A percentile compares a stretch with the other conserved stretches of the same genome.
Evolutionary conservation across 139 green algal genomes (phyloP).

Genomic region (Chlamydomonas sp.): DNA sequence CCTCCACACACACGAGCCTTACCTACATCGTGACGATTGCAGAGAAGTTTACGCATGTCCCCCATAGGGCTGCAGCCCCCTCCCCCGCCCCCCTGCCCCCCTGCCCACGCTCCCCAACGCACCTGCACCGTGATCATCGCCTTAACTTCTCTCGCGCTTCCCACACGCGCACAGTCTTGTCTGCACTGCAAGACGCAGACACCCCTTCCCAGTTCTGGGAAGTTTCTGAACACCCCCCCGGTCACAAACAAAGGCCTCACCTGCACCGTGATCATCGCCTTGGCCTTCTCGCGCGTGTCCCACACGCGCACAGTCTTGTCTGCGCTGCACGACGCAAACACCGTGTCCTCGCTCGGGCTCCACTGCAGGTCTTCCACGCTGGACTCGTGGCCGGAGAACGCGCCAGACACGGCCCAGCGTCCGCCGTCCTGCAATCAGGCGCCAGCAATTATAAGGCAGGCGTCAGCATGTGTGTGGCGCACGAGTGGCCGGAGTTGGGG

Average conservation of each 20-base stretch:
- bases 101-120: too few relatives aligned
- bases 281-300: conserved; percentile 67
- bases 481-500: too few relatives aligned
- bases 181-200: conserved; percentile 76
- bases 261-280: conserved; percentile 35
- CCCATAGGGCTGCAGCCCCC: too few relatives aligned
- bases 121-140: conserved; percentile 37
- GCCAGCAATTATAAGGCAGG: conserved; percentile 17
- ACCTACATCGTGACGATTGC: too few relatives aligned
- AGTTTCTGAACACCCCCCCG: too few relatives aligned
- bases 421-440: conserved; percentile 34
- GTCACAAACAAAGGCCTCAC: too few relatives aligned
- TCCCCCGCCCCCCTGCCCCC: too few relatives aligned
- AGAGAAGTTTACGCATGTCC: too few relatives aligned
- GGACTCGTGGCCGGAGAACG: conserved; percentile 43
- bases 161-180: conserved; percentile 78
- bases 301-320: conserved; percentile 79
- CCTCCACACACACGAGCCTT: too few relatives aligned
- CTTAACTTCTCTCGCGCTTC: conserved; percentile 63
- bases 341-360: conserved; percentile 80
- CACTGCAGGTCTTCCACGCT: conserved; percentile 94
- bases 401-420: conserved; percentile 52
- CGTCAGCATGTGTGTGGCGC: background rate
- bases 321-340: conserved; percentile 79
- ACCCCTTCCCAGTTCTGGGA: conserved; percentile 82